Base-by-base conservation (phyloP, 768 basidiomycete species). In the Tubosaeta brunneosetosa region DNA sequence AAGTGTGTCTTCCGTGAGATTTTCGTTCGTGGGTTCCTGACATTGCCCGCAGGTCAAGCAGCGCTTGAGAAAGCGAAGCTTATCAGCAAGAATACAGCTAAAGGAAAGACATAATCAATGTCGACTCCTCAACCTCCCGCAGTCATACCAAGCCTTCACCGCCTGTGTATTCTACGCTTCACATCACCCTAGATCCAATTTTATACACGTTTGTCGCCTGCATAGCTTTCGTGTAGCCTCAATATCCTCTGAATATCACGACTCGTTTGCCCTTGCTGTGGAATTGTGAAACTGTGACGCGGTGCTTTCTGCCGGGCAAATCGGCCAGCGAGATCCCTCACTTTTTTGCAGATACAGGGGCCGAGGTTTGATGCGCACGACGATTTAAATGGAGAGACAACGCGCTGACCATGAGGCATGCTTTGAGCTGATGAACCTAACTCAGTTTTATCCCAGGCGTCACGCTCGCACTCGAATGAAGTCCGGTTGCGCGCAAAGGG, bases 61-160 rank as follows among this genome's bases (percentile, higher is more conserved):
- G 86, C 91, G 40, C 86, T 97, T 60, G 94, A 94, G 71, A 94
- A 94, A 74, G 93, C 93, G 46, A 91, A 91, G 71, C 78, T 97
- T 59, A 90, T 95, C 73, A 85, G 88, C 73, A 97, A 94, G 77
- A 84, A 79, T 13, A 76, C 88, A 17, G 65, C 75, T 34, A 90
- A 84, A 71, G 82, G 85, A 44, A 89, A 78, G 72, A 78, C 84
- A 36, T 89, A 74, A 63, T 48, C 47, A 33, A 48, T 29, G 48
- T 52, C 17, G 41, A 37, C 44, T 17, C 17, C 17, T 49, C 45
- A n/a, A 26, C 37, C 40, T 44, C 34, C 34, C 19, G 11, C 19
- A 34, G 22, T 46, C 34, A 33, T 31, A 50, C 42, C 42, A 27
- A 22, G 22, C 55, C 47, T 46, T 51, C 44, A 53, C 44, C 32